Evolutionary conservation across 169 alveolate genomes (phyloP).

Genomic region (Plasmodium cynomolgi): DNA sequence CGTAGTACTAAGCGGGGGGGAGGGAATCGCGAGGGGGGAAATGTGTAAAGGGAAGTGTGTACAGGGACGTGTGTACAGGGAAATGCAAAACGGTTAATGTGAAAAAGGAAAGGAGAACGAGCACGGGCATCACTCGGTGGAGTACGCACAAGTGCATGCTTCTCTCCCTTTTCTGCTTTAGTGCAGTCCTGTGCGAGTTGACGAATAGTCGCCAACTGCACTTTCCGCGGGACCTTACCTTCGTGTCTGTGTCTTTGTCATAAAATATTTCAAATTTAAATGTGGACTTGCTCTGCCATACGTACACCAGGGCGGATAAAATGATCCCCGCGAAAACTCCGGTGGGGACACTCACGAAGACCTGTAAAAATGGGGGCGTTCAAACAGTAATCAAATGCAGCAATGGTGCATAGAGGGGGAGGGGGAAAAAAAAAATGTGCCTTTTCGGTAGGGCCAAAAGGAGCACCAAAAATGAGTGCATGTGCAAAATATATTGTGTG

Average conservation of each 20-base stretch:
- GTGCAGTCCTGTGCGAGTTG: neutral
- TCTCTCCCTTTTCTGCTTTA: neutral
- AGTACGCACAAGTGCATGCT: neutral
- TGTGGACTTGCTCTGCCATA: constrained; percentile 87
- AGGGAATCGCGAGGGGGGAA: neutral
- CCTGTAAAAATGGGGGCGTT: constrained; percentile 28
- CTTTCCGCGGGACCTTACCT: constrained; percentile 32
- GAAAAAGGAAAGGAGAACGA: neutral
- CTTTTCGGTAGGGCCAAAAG: neutral
- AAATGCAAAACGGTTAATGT: no score
- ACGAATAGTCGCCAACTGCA: neutral
- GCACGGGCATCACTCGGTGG: neutral
- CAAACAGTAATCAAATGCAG: neutral
- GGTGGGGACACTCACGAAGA: constrained; percentile 80
- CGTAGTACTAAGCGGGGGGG: constrained; percentile 78
- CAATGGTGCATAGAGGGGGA: neutral
- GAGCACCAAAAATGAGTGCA: neutral
- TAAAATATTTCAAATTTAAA: constrained; percentile 85
- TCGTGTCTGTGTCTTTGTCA: constrained; percentile 85
- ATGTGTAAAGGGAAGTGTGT: neutral
- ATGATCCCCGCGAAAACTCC: constrained; percentile 85
- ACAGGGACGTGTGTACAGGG: neutral
- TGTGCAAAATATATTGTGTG: neutral
- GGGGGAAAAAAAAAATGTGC: neutral
- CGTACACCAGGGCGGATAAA: constrained; percentile 86